phyloP scores from a whole-genome alignment of 208 protist genomes.

The Trichomonas gallinae region DNA sequence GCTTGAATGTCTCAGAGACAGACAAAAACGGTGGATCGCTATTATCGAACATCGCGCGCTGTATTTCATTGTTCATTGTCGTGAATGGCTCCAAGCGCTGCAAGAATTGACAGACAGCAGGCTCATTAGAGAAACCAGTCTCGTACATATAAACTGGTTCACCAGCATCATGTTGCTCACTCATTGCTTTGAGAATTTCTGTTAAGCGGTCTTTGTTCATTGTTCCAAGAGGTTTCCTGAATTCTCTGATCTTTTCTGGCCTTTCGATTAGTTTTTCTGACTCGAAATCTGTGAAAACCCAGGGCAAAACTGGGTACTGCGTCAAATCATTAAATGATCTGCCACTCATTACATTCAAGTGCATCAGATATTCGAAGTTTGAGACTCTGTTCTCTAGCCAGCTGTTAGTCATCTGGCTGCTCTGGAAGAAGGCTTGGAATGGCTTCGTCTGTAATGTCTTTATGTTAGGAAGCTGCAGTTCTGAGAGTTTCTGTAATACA shows the following conservation, averaged over 20 bases:
- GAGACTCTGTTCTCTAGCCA: neutral
- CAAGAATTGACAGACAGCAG: neutral
- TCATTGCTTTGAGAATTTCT: neutral
- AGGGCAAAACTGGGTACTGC: conserved; percentile 51
- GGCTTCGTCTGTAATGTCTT: neutral
- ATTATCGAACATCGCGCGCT: neutral
- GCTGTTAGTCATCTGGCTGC: neutral
- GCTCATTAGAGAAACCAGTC: neutral
- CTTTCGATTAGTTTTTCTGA: neutral
- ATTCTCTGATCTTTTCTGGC: neutral
- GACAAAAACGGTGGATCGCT: neutral
- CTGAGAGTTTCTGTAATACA: neutral
- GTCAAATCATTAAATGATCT: conserved; percentile 85
- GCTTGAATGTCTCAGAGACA: neutral
- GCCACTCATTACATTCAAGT: conserved; percentile 84
- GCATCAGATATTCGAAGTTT: conserved; percentile 95
- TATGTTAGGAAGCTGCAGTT: neutral
- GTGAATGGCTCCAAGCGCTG: neutral
- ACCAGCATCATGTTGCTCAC: neutral
- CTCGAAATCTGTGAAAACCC: neutral
- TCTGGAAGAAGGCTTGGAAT: neutral
- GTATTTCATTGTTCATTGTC: neutral
- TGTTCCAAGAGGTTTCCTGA: neutral
- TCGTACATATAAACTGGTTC: neutral
- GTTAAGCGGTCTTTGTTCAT: neutral